phyloP scores from a whole-genome alignment of 306 rosid species.

The Quercus suber region DNA sequence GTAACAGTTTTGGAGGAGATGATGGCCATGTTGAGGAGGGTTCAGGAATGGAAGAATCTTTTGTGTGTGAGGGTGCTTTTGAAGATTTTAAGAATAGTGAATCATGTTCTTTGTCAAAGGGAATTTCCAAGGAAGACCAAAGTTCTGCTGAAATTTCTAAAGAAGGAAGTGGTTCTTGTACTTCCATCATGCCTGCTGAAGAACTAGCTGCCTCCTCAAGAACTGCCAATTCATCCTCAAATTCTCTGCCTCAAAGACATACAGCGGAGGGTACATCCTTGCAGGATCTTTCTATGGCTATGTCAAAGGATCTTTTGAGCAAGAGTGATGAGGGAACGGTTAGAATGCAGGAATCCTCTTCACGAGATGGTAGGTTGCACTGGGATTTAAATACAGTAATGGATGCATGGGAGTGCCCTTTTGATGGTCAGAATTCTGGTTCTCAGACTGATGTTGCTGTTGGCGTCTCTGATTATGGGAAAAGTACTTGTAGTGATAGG shows the following conservation, averaged over 20 bases:
- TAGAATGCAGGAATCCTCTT: not conserved
- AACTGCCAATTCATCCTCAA: conserved; percentile 1
- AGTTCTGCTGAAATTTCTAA: conserved; percentile 2
- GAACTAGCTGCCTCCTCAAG: not conserved
- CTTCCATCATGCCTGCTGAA: not conserved
- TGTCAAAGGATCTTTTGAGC: not conserved
- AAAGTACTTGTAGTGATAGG: not conserved
- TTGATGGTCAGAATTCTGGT: not conserved
- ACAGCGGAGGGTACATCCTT: not conserved
- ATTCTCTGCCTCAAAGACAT: not conserved
- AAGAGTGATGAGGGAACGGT: not conserved
- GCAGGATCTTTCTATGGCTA: not conserved
- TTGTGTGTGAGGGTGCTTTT: not conserved
- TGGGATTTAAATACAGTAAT: conserved; percentile 4
- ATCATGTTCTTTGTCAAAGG: not conserved
- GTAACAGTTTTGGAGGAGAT: not conserved
- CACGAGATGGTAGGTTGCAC: not conserved
- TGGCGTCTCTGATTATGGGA: not conserved
- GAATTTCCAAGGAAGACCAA: not conserved
- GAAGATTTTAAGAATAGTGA: not conserved
- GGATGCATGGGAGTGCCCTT: not conserved
- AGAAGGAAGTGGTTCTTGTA: not conserved
- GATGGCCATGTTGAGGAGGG: not conserved
- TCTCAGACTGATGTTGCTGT: not conserved
- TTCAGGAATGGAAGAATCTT: not conserved